Evolutionary conservation across 1,284 basidiomycete genomes (phyloP), one percentile per base, ranked within the genome.

Genomic region (Volvariella surrecta): DNA sequence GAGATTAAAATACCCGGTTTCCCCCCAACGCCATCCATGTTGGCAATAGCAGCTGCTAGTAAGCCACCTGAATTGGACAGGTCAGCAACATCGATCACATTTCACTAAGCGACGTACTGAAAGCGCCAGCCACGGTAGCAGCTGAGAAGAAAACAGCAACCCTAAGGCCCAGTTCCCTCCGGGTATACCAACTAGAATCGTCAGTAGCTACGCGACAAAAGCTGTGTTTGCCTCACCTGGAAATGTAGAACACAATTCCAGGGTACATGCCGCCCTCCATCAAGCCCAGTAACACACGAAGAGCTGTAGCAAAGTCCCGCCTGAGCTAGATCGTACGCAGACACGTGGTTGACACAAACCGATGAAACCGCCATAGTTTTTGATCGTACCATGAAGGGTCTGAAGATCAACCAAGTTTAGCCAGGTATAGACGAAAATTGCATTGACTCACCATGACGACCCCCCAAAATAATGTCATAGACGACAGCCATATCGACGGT

Each of bases 71-170:
- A 9, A 31, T 38, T n/a, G 32, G n/a, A 15, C 13, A 40, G 17
- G 37, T 35, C 9, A 45, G 15, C 16, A 10, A 17, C 20, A 13
- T 44, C 22, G 32, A 38, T 39, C 17, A 11, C 15, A 39, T 15
- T 6, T 31, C 43, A 16, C 15, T 9, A n/a, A 30, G 2, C 17
- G 40, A 58, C 66, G 44, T 47, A 73, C 80, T 79, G 58, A 85
- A 85, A 8, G 81, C 81, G 11, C 82, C 81, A 4, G 81, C 74
- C 17, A 82, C 62, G 0, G 81, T 82, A 1, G 80, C 79, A 22
- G 79, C 78, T 1, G 79, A 79, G 58, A 84, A 83, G 58, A 84
- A 83, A 18, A 76, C 48, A 4, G 79, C 78, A 15, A 80, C 62
- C 41, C 78, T 70, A 7, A 68, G 67, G 15, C 78, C 79, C 45